Percentiles rank a stretch among this genome's conserved stretches.
phyloP scores from a whole-genome alignment of 2,329 filamentous ascomycete species.

The Lachnellula suecica region DNA sequence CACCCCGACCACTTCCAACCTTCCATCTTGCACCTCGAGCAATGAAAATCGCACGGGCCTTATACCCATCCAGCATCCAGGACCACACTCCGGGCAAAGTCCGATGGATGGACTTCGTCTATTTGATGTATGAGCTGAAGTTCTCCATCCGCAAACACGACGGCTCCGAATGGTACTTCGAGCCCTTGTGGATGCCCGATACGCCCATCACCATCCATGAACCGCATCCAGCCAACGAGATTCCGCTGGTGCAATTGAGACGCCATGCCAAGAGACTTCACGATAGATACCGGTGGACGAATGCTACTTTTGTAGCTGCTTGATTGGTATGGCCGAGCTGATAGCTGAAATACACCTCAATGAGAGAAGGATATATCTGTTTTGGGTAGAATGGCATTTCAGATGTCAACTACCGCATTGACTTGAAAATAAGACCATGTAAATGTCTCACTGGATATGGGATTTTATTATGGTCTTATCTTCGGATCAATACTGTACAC shows the following conservation, averaged over 20 bases:
- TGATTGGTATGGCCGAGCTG: too few species aligned
- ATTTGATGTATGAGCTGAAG: neutral
- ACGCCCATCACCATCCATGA: neutral
- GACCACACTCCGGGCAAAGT: conserved; percentile 17
- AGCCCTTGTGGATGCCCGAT: neutral
- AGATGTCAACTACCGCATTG: too few species aligned
- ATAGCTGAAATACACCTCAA: too few species aligned
- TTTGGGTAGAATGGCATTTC: too few species aligned
- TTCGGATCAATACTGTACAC: too few species aligned
- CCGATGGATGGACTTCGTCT: conserved; percentile 1
- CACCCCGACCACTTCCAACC: neutral
- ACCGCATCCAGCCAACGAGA: conserved; percentile 1
- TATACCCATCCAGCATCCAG: conserved; percentile 14
- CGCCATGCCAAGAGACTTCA: neutral
- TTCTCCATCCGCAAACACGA: neutral
- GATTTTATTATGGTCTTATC: too few species aligned
- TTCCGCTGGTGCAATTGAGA: neutral
- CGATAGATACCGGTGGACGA: neutral
- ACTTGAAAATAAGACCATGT: too few species aligned
- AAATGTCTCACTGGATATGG: too few species aligned
- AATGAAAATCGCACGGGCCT: neutral
- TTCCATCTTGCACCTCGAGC: neutral
- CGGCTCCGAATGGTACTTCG: neutral
- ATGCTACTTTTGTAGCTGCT: neutral
- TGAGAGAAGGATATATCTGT: too few species aligned